Conservation (phyloP, 2,329 filamentous ascomycete genomes). For the Cylindrodendrum hubeiense region DNA sequence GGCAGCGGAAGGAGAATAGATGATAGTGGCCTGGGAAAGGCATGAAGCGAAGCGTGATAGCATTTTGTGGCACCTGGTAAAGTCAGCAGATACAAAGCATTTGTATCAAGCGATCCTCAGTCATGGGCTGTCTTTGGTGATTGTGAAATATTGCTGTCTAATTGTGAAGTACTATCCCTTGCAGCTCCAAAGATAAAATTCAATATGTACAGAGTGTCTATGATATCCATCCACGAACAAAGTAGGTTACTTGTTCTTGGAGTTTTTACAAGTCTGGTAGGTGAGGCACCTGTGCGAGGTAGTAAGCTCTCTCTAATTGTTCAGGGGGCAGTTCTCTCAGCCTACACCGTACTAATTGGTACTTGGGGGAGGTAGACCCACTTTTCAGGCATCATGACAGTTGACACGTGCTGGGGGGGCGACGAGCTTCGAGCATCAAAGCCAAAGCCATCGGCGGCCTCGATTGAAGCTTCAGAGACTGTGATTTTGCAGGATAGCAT, state of each 20-base stretch:
- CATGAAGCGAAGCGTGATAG: slow-evolving; percentile 19
- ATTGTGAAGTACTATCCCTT: background rate
- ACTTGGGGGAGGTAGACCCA: slow-evolving; percentile 29
- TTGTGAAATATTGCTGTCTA: no score
- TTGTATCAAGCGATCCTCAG: slow-evolving; percentile 8
- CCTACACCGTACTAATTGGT: slow-evolving; percentile 24
- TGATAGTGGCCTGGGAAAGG: slow-evolving; percentile 13
- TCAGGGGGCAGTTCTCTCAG: slow-evolving; percentile 33
- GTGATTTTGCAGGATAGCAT: background rate
- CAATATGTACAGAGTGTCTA: background rate
- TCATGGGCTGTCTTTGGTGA: no score
- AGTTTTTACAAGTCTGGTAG: background rate
- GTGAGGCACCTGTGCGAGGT: no score
- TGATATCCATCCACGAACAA: background rate
- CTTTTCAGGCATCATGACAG: slow-evolving; percentile 44
- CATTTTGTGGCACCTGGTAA: slow-evolving; percentile 22
- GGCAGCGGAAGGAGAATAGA: slow-evolving; percentile 46
- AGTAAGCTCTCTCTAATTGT: slow-evolving; percentile 1
- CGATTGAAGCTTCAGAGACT: slow-evolving; percentile 19
- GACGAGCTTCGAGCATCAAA: slow-evolving; percentile 13
- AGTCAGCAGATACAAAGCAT: slow-evolving; percentile 27
- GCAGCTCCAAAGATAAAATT: background rate
- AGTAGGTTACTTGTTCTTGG: no score
- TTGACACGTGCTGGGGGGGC: slow-evolving; percentile 43
- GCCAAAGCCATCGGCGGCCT: background rate